A percentile compares a stretch with the other conserved stretches of the same genome.
phyloP scores from a whole-genome alignment of 768 basidiomycete genomes.

The Mycena metata region DNA sequence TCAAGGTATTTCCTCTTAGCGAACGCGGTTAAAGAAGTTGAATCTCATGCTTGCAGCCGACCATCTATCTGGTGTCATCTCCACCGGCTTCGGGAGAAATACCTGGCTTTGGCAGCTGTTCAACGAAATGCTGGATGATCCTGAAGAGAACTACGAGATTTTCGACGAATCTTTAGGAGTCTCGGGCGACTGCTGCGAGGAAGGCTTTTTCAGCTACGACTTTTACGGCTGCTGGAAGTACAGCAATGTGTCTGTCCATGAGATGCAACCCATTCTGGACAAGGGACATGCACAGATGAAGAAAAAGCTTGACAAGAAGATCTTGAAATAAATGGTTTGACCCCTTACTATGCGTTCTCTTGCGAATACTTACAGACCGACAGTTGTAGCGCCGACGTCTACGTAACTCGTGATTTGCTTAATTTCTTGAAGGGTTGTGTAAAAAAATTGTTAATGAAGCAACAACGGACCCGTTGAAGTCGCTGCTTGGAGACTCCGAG shows the following conservation, averaged over 20 bases:
- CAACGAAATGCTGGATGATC: neutral
- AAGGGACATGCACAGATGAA: neutral
- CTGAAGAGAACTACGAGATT: neutral
- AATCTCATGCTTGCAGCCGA: neutral
- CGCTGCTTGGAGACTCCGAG: no score
- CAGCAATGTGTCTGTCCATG: no score
- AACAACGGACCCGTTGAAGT: no score
- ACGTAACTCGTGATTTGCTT: no score
- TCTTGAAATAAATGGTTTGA: neutral
- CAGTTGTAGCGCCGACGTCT: no score
- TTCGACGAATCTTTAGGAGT: neutral
- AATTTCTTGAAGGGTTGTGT: no score
- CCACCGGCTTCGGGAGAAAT: neutral
- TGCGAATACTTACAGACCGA: no score
- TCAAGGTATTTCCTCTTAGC: neutral
- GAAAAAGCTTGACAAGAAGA: neutral
- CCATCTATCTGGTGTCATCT: neutral
- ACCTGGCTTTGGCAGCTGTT: slow-evolving; percentile 1
- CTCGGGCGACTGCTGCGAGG: neutral
- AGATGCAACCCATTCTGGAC: neutral
- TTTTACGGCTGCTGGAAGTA: neutral
- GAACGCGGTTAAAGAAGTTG: no score
- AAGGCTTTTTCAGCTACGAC: neutral
- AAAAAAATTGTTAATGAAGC: no score
- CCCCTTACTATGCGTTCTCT: neutral